Conservation (phyloP, 768 basidiomycete genomes). For the Pleurotus sapidus region DNA sequence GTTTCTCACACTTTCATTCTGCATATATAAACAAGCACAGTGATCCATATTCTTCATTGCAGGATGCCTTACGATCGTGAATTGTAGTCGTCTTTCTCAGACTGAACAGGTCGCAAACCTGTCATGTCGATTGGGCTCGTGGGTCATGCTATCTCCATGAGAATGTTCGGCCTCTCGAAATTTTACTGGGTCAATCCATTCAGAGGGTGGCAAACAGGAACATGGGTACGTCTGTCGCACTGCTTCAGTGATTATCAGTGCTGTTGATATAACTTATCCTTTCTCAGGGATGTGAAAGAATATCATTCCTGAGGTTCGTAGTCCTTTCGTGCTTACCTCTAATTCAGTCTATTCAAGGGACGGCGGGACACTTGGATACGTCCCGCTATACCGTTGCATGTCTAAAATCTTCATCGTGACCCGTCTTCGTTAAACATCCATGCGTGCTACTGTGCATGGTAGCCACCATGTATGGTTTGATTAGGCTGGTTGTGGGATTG, state of each 20-base stretch:
- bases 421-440: slow-evolving; percentile 22
- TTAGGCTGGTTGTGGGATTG: slow-evolving; percentile 17
- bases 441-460: slow-evolving; percentile 34
- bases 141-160: slow-evolving; percentile 27
- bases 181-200: slow-evolving; percentile 26
- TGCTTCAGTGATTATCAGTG: too few species aligned
- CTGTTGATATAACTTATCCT: too few species aligned
- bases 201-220: slow-evolving; percentile 39
- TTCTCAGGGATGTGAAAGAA: slow-evolving; percentile 17
- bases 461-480: slow-evolving; percentile 19
- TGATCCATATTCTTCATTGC: slow-evolving; percentile 61
- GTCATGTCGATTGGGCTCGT: slow-evolving; percentile 33
- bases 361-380: slow-evolving; percentile 11
- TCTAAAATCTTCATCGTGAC: background rate
- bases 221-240: slow-evolving; percentile 20
- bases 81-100: slow-evolving; percentile 65
- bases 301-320: slow-evolving; percentile 16
- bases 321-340: slow-evolving; percentile 12
- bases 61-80: slow-evolving; percentile 53
- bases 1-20: background rate
- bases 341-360: slow-evolving; percentile 17
- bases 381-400: background rate
- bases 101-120: slow-evolving; percentile 58
- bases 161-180: slow-evolving; percentile 29
- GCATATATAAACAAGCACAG: slow-evolving; percentile 25